These are phyloP conservation scores for Heliamphora exappendiculata DNA, from an alignment of 148 eudicot genomes.

Conservation along the genomic window DNA sequence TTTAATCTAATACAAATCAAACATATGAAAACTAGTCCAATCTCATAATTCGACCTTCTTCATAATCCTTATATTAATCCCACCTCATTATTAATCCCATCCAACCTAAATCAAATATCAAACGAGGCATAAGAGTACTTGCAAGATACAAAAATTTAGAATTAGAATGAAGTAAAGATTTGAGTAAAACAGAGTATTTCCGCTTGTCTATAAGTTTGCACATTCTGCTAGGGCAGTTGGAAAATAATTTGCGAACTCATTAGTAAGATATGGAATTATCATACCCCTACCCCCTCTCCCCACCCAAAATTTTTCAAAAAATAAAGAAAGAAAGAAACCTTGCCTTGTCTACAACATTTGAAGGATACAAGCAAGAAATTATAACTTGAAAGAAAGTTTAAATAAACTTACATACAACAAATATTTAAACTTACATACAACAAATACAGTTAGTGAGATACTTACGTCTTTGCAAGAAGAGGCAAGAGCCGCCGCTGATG, in stretches of 20 bases:
- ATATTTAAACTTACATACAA: not conserved
- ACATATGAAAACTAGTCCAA: too few relatives aligned
- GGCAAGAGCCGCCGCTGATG: slow-evolving; percentile 91
- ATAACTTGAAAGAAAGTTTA: not conserved
- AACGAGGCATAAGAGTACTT: not conserved
- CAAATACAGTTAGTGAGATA: not conserved
- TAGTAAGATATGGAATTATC: too few relatives aligned
- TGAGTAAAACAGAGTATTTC: not conserved
- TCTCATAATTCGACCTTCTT: too few relatives aligned
- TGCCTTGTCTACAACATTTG: not conserved
- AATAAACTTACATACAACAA: not conserved
- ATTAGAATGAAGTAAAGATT: not conserved
- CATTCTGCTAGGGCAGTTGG: not conserved
- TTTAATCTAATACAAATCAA: too few relatives aligned
- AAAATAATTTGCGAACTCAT: not conserved
- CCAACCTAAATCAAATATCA: too few relatives aligned
- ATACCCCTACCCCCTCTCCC: too few relatives aligned
- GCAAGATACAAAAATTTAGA: not conserved
- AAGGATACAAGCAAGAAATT: not conserved
- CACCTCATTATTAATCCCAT: too few relatives aligned
- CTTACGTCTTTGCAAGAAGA: slow-evolving; percentile 95
- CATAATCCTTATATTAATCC: too few relatives aligned
- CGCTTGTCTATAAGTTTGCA: not conserved
- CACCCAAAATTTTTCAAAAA: too few relatives aligned
- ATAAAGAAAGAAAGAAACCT: not conserved